Conservation (phyloP, 108 stramenopile genomes). For the Pseudonitzschia pungens region DNA sequence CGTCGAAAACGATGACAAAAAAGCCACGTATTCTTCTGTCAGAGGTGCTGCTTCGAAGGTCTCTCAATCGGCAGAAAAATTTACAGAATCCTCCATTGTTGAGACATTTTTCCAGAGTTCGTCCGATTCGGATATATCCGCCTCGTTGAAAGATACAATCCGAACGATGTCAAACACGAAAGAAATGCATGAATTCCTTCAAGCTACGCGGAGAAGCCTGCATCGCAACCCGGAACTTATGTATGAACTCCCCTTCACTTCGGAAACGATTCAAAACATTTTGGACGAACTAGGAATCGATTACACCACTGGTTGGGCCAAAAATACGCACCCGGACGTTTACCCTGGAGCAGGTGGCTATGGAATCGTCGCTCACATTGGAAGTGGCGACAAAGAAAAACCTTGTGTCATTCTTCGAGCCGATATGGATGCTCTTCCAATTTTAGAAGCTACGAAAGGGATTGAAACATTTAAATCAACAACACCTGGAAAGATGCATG, state of each 20-base stretch:
- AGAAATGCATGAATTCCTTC: constrained; percentile 48
- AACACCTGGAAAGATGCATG: constrained; percentile 83
- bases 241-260: constrained; percentile 72
- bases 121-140: neutral
- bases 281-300: constrained; percentile 56
- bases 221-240: constrained; percentile 80
- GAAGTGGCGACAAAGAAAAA: constrained; percentile 41
- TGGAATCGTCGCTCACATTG: constrained; percentile 82
- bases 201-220: constrained; percentile 56
- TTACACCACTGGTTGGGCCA: constrained; percentile 68
- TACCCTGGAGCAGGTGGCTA: constrained; percentile 61
- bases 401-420: constrained; percentile 85
- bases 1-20: neutral
- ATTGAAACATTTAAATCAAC: constrained; percentile 54
- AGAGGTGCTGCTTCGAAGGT: neutral
- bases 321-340: constrained; percentile 58
- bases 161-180: constrained; percentile 6
- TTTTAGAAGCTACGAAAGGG: constrained; percentile 62
- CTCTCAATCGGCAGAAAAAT: neutral
- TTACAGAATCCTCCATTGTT: neutral
- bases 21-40: neutral
- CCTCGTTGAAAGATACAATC: neutral
- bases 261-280: constrained; percentile 53
- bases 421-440: constrained; percentile 95
- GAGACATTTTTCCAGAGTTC: neutral